phyloP scores from a whole-genome alignment of 2,329 filamentous ascomycete species.

The Aciculosporium take region DNA sequence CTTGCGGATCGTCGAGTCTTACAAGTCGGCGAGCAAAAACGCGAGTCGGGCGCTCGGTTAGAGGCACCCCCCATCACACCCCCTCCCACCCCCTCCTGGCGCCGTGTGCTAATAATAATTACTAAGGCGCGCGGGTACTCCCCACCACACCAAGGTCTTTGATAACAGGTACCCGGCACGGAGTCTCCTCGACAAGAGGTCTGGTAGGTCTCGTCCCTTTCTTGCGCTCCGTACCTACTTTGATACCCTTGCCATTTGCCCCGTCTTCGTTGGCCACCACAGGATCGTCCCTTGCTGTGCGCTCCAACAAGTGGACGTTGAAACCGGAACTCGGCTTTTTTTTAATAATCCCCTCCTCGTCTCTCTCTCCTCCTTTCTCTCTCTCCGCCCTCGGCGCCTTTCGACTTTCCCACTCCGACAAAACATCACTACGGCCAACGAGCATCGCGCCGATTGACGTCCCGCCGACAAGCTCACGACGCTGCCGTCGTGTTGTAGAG shows the following conservation, averaged over 20 bases:
- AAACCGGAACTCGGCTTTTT: constrained; percentile 4
- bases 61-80: constrained; percentile 1
- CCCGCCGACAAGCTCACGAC: constrained; percentile 2
- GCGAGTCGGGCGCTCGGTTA: background rate
- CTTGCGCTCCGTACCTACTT: constrained; percentile 3
- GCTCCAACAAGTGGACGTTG: background rate
- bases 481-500: constrained; percentile 7
- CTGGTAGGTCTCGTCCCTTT: constrained; percentile 4
- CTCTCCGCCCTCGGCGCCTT: constrained; percentile 1
- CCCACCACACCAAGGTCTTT: constrained; percentile 5
- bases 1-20: constrained; percentile 1
- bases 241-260: background rate
- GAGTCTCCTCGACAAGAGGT: constrained; percentile 4
- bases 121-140: constrained; percentile 7
- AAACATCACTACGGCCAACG: constrained; percentile 5
- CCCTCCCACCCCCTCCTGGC: background rate
- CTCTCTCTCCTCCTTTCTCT: constrained; percentile 8
- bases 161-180: constrained; percentile 7
- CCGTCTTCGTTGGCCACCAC: constrained; percentile 4
- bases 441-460: constrained; percentile 4
- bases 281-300: constrained; percentile 6
- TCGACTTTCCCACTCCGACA: constrained; percentile 4
- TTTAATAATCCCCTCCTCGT: constrained; percentile 8
- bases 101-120: constrained; percentile 6
- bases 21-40: constrained; percentile 4